Conservation (phyloP, 352 stramenopile genomes). For the Globisporangium nunn region DNA sequence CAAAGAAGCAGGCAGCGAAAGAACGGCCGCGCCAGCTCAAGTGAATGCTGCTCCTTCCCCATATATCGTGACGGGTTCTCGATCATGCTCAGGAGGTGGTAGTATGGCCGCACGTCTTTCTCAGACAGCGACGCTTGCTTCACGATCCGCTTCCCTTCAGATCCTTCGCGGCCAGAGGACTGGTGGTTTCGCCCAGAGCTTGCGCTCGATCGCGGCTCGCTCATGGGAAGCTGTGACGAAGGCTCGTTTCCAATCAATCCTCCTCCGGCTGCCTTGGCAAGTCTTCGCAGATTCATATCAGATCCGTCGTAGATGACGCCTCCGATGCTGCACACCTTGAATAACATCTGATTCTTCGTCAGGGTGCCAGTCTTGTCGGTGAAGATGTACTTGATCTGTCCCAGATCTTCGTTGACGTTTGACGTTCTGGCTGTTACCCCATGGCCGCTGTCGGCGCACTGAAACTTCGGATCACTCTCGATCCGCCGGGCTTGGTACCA, state of each 20-base stretch:
- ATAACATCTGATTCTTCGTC: slow-evolving; percentile 99
- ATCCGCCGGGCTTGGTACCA: slow-evolving; percentile 93
- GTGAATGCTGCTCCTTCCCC: slow-evolving; percentile 41
- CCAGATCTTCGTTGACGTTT: slow-evolving; percentile 94
- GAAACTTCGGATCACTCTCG: slow-evolving; percentile 74
- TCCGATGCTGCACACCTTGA: slow-evolving; percentile 90
- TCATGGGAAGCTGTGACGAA: neutral
- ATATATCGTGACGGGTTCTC: slow-evolving; percentile 42
- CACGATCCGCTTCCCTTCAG: slow-evolving; percentile 19
- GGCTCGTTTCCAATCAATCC: slow-evolving; percentile 9
- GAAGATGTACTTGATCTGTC: slow-evolving; percentile 99
- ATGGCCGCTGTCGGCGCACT: slow-evolving; percentile 34
- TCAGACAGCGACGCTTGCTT: slow-evolving; percentile 48
- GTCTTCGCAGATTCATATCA: slow-evolving; percentile 41
- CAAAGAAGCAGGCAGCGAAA: slow-evolving; percentile 79
- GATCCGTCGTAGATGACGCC: slow-evolving; percentile 86
- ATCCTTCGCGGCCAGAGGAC: slow-evolving; percentile 6
- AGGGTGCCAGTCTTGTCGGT: slow-evolving; percentile 99
- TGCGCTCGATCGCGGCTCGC: slow-evolving; percentile 1
- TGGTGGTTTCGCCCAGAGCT: slow-evolving; percentile 3
- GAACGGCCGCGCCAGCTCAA: slow-evolving; percentile 63
- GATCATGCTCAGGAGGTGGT: slow-evolving; percentile 64
- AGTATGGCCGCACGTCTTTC: slow-evolving; percentile 62
- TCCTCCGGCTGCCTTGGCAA: slow-evolving; percentile 23
- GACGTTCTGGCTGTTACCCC: slow-evolving; percentile 87